Evolutionary conservation across 805 yeast genomes (phyloP).

Genomic region (Lachancea fermentati): DNA sequence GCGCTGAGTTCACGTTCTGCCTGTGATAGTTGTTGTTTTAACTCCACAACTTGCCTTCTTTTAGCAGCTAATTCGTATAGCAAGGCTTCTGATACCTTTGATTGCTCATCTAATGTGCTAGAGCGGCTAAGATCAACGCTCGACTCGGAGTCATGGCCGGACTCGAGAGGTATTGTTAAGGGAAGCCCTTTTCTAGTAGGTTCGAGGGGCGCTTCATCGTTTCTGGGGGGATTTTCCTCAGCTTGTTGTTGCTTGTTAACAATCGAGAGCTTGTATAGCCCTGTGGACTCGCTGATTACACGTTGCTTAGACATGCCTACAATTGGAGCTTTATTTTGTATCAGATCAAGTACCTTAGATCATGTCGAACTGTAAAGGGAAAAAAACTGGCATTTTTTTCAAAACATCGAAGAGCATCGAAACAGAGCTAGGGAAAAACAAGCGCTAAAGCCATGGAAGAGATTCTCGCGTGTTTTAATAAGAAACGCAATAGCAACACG

Average conservation of each 20-base stretch:
- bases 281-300: conserved; percentile 46
- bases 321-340: too few species aligned
- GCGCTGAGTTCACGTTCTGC: conserved; percentile 29
- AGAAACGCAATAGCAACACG: not conserved
- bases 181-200: conserved; percentile 5
- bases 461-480: not conserved
- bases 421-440: not conserved
- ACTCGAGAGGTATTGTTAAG: conserved; percentile 3
- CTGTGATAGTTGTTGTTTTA: conserved; percentile 36
- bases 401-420: not conserved
- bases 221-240: not conserved
- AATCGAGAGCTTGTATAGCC: conserved; percentile 30
- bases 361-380: too few species aligned
- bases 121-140: not conserved
- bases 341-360: too few species aligned
- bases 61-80: conserved; percentile 43
- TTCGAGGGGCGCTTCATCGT: not conserved
- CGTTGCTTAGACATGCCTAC: conserved; percentile 31
- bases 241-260: conserved; percentile 13
- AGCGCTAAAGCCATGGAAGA: not conserved
- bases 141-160: not conserved
- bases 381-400: not conserved
- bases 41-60: conserved; percentile 47
- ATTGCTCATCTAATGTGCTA: not conserved
- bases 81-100: conserved; percentile 12